Conservation (phyloP, 495 filamentous ascomycete genomes). For the Mytilinidion resinicola region DNA sequence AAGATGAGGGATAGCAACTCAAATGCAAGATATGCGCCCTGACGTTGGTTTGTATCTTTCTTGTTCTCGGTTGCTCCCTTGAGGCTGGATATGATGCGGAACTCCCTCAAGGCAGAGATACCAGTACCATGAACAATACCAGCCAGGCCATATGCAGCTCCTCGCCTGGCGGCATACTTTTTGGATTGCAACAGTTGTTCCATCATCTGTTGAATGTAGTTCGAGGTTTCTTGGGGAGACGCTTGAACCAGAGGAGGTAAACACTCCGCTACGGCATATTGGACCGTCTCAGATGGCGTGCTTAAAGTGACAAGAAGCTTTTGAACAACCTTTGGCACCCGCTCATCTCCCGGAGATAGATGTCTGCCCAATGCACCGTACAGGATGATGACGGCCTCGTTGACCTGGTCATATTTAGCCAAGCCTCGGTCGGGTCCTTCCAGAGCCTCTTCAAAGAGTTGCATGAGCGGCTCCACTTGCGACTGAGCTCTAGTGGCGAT, state of each 20-base stretch:
- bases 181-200: slow-evolving; percentile 75
- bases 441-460: slow-evolving; percentile 76
- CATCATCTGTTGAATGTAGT: slow-evolving; percentile 73
- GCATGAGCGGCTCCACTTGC: slow-evolving; percentile 85
- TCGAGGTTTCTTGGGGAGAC: slow-evolving; percentile 64
- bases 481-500: slow-evolving; percentile 70
- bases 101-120: slow-evolving; percentile 73
- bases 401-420: slow-evolving; percentile 74
- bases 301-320: slow-evolving; percentile 77
- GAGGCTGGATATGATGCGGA: slow-evolving; percentile 74
- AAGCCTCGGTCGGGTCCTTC: slow-evolving; percentile 74
- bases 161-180: slow-evolving; percentile 82
- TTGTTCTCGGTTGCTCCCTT: slow-evolving; percentile 80
- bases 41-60: slow-evolving; percentile 79
- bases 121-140: slow-evolving; percentile 83
- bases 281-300: slow-evolving; percentile 94
- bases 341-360: slow-evolving; percentile 71
- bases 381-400: slow-evolving; percentile 94
- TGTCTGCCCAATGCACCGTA: slow-evolving; percentile 91
- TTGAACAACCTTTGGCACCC: slow-evolving; percentile 77
- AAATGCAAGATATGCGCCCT: slow-evolving; percentile 82
- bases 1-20: slow-evolving; percentile 83
- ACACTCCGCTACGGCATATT: slow-evolving; percentile 91
- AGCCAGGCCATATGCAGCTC: slow-evolving; percentile 90
- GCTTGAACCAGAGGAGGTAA: slow-evolving; percentile 81